Base-by-base conservation (phyloP, 306 rosid genomes). In the Mimosa bimucronata region DNA sequence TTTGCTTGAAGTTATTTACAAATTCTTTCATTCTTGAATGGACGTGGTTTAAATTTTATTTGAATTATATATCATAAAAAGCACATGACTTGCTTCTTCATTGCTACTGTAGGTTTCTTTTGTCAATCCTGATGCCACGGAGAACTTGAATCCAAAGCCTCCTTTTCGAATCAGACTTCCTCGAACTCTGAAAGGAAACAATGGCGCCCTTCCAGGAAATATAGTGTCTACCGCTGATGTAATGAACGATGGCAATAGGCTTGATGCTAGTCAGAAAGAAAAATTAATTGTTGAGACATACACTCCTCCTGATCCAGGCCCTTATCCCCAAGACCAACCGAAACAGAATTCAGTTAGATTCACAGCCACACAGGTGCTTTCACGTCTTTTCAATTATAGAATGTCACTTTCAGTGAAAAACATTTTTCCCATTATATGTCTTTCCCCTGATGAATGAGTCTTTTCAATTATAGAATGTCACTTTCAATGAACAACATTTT, bases 291-390 rank as follows among this genome's bases (percentile, higher is more conserved):
- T 95, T 53, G 97, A 95, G 91, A 87, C 93, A 44, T 92, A 95
- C 78, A 91, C 94, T 31, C 98, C 98, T 61, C 97, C 96, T 65
- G 98, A 93, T 77, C 97, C 97, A 6, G 99, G 98, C 69, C 99
- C 99, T 76, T 93, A 95, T 89, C 99, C 99, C 80, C 98, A 95
- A 84, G 98, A 95, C 87, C 99, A 91, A 83, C 97, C 98, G 42
- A 95, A 93, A 79, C 94, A 89, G 86, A 95, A 95, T 87, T 89
- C 97, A 50, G 97, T 93, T 79, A 91, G 92, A 88, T 95, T 93
- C 87, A 95, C 98, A 5, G 89, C 97, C 80, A 90, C 93, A 69
- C 99, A 95, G 99, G 99, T 95, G 71, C 62, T 69, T 19, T 77
- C 68, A 78, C 40, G 64, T 73, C 16, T 70, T 44, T 50, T 81